Conservation (phyloP, 1,284 basidiomycete species). For the Microbotryum silenes-acaulis region DNA sequence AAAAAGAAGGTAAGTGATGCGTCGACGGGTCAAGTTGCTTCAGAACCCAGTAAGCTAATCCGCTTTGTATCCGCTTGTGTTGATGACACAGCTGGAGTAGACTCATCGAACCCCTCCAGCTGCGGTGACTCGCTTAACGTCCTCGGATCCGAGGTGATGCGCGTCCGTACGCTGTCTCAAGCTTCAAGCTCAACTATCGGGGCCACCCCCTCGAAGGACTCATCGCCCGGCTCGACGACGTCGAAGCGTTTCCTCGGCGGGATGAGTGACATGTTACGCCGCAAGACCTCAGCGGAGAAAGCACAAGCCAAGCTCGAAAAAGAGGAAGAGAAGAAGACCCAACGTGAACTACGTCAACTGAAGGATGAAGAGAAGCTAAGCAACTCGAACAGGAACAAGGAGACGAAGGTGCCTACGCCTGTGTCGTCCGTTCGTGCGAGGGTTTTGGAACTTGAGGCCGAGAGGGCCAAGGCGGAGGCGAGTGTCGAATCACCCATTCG, state of each 20-base stretch:
- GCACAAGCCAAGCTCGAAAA: conserved; percentile 3
- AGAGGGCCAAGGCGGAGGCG: background rate
- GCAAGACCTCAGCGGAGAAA: conserved; percentile 13
- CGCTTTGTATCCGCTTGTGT: no score
- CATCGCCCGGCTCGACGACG: background rate
- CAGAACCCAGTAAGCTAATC: no score
- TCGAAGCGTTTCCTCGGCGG: conserved; percentile 17
- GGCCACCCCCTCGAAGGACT: background rate
- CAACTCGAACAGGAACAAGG: background rate
- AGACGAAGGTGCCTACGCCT: conserved; percentile 7
- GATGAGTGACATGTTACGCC: conserved; percentile 16
- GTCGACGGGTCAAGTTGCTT: no score
- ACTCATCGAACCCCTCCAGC: no score
- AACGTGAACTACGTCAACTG: background rate
- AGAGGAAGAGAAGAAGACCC: conserved; percentile 5
- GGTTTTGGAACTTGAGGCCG: conserved; percentile 23
- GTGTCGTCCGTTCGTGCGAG: conserved; percentile 24
- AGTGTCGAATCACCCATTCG: background rate
- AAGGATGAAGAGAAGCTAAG: conserved; percentile 7
- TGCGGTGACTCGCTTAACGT: background rate
- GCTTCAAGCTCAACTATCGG: conserved; percentile 3
- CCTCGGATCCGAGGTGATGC: background rate
- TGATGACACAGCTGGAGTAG: no score
- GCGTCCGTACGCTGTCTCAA: background rate
- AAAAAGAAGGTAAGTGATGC: no score